These are phyloP conservation scores for Hortiboletus flavorubellus DNA, from an alignment of 768 basidiomycete genomes.

Conservation along the genomic window DNA sequence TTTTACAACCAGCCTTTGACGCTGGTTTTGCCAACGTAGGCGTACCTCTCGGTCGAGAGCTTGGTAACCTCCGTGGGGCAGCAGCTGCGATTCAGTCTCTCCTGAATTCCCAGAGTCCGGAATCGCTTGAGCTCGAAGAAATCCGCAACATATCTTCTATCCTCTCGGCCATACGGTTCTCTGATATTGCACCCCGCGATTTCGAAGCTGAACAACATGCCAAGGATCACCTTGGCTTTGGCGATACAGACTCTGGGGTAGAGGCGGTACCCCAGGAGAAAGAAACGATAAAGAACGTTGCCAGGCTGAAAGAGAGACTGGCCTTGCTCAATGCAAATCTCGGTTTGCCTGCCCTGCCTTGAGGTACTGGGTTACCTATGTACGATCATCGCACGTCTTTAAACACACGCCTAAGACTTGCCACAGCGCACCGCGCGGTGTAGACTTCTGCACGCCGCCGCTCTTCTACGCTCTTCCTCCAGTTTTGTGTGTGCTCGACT, in stretches of 20 bases:
- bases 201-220: slow-evolving; percentile 77
- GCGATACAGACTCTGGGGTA: slow-evolving; percentile 36
- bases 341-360: slow-evolving; percentile 25
- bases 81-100: slow-evolving; percentile 61
- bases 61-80: slow-evolving; percentile 76
- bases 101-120: slow-evolving; percentile 36
- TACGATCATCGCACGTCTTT: background rate
- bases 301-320: slow-evolving; percentile 37
- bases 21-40: slow-evolving; percentile 72
- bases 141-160: slow-evolving; percentile 50
- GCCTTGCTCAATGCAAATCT: slow-evolving; percentile 30
- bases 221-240: slow-evolving; percentile 51
- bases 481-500: too few species aligned
- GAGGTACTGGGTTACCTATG: background rate
- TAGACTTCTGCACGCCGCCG: too few species aligned
- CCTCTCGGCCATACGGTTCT: slow-evolving; percentile 61
- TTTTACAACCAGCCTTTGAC: slow-evolving; percentile 90
- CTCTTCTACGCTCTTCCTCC: too few species aligned
- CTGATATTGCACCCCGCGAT: slow-evolving; percentile 74
- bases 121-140: slow-evolving; percentile 33
- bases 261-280: slow-evolving; percentile 14
- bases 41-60: slow-evolving; percentile 67
- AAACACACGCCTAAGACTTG: background rate
- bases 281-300: slow-evolving; percentile 41
- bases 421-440: background rate